Evolutionary conservation across 2,329 filamentous ascomycete genomes (phyloP).

Genomic region (Penicillium brasilianum): DNA sequence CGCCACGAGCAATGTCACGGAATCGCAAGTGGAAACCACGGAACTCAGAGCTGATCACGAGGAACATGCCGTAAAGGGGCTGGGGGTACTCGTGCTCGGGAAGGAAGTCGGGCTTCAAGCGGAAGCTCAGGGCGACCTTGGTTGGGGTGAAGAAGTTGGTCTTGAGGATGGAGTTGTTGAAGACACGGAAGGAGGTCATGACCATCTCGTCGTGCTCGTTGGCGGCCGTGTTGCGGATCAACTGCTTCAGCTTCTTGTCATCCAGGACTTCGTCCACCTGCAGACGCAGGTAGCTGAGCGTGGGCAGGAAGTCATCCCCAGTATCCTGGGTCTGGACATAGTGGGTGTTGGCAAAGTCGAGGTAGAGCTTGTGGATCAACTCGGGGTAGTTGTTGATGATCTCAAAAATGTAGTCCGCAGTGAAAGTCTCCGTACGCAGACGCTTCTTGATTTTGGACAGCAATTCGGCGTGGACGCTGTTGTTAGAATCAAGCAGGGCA

Average conservation of each 20-base stretch:
- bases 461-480: slow-evolving; percentile 83
- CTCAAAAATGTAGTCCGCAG: slow-evolving; percentile 95
- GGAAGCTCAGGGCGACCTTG: slow-evolving; percentile 97
- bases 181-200: slow-evolving; percentile 93
- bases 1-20: slow-evolving; percentile 93
- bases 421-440: slow-evolving; percentile 95
- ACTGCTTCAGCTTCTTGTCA: slow-evolving; percentile 72
- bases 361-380: slow-evolving; percentile 84
- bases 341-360: slow-evolving; percentile 89
- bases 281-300: slow-evolving; percentile 69
- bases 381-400: slow-evolving; percentile 92
- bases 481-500: slow-evolving; percentile 77
- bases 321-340: slow-evolving; percentile 68
- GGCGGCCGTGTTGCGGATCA: slow-evolving; percentile 77
- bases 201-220: slow-evolving; percentile 99
- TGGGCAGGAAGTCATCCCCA: slow-evolving; percentile 71
- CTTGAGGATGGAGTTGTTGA: slow-evolving; percentile 92
- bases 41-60: slow-evolving; percentile 95
- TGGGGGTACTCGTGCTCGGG: slow-evolving; percentile 92
- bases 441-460: slow-evolving; percentile 94
- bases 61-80: slow-evolving; percentile 95
- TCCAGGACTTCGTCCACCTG: slow-evolving; percentile 76
- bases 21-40: slow-evolving; percentile 97
- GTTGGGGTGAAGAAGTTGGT: slow-evolving; percentile 98
- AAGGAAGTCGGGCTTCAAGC: slow-evolving; percentile 79